These are phyloP conservation scores for Magnaporthales sp. DNA, from an alignment of 2,329 filamentous ascomycete species.

Conservation along the genomic window DNA sequence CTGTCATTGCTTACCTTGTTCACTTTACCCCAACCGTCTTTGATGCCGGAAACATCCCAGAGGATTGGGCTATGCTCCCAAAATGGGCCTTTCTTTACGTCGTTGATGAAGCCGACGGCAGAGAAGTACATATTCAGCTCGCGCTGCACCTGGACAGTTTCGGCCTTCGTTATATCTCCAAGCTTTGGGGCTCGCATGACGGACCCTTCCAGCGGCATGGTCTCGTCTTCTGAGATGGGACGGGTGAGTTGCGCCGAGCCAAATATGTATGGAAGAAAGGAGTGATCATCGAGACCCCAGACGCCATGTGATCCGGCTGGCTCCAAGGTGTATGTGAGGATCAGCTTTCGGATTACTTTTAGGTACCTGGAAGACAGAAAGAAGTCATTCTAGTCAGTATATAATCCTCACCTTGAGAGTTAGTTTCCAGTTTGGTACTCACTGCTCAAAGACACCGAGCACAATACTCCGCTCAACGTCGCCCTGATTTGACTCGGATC, in stretches of 20 bases:
- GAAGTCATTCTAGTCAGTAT: not conserved
- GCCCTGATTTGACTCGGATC: conserved; percentile 26
- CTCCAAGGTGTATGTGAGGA: conserved; percentile 85
- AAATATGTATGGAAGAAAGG: conserved; percentile 88
- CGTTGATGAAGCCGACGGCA: conserved; percentile 92
- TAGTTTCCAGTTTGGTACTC: conserved; percentile 25
- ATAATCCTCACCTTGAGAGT: not conserved
- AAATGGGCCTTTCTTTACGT: conserved; percentile 92
- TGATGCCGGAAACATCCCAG: conserved; percentile 88
- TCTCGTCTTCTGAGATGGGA: conserved; percentile 53
- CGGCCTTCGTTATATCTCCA: conserved; percentile 54
- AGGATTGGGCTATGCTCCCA: conserved; percentile 95
- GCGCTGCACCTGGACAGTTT: conserved; percentile 57
- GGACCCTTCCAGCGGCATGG: conserved; percentile 73
- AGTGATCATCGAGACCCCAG: conserved; percentile 98
- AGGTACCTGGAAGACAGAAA: conserved; percentile 51
- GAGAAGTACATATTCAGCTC: conserved; percentile 82
- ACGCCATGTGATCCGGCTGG: conserved; percentile 95
- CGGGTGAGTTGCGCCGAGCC: conserved; percentile 85
- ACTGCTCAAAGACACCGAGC: conserved; percentile 74
- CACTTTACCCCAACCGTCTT: conserved; percentile 95
- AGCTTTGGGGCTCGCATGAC: conserved; percentile 63
- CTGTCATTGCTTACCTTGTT: conserved; percentile 52
- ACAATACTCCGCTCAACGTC: conserved; percentile 72
- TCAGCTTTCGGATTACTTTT: conserved; percentile 70